These are phyloP conservation scores for Aspergillus texensis DNA, from an alignment of 2,329 filamentous ascomycete species.

Conservation along the genomic window DNA sequence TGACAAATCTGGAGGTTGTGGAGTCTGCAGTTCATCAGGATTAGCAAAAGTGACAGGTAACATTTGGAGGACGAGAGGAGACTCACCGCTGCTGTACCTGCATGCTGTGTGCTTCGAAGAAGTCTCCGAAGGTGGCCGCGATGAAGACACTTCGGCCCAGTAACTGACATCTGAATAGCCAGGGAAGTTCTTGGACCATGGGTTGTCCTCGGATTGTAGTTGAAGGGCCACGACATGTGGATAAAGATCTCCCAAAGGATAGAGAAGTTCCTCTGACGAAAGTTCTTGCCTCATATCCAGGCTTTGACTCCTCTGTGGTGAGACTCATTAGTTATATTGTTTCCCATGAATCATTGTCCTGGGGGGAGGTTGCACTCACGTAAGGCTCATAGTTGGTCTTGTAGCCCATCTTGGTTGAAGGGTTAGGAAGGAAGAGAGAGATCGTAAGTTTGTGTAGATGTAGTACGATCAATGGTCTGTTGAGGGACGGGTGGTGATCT, in stretches of 20 bases:
- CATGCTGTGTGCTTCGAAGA: constrained; percentile 21
- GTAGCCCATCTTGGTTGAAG: constrained; percentile 35
- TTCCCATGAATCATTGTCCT: not conserved
- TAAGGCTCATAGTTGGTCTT: constrained; percentile 45
- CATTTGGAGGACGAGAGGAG: constrained; percentile 7
- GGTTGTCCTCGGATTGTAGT: constrained; percentile 33
- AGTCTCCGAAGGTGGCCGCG: constrained; percentile 27
- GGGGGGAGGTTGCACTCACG: constrained; percentile 26
- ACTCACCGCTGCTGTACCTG: constrained; percentile 32
- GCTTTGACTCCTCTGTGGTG: constrained; percentile 28
- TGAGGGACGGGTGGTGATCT: constrained; percentile 1
- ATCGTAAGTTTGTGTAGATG: constrained; percentile 5
- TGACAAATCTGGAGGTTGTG: constrained; percentile 32
- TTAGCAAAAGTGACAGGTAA: constrained; percentile 21
- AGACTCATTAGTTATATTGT: not conserved
- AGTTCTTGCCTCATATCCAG: constrained; percentile 30
- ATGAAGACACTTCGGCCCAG: constrained; percentile 36
- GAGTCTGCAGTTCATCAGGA: constrained; percentile 23
- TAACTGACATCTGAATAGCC: constrained; percentile 34
- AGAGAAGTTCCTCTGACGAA: constrained; percentile 34
- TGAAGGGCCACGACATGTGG: constrained; percentile 42
- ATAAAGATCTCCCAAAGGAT: constrained; percentile 37
- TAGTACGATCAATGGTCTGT: not conserved
- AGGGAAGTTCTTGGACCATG: constrained; percentile 31
- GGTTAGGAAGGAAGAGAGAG: not conserved